Conservation (phyloP, 495 filamentous ascomycete genomes). For the Tuber brumale region DNA sequence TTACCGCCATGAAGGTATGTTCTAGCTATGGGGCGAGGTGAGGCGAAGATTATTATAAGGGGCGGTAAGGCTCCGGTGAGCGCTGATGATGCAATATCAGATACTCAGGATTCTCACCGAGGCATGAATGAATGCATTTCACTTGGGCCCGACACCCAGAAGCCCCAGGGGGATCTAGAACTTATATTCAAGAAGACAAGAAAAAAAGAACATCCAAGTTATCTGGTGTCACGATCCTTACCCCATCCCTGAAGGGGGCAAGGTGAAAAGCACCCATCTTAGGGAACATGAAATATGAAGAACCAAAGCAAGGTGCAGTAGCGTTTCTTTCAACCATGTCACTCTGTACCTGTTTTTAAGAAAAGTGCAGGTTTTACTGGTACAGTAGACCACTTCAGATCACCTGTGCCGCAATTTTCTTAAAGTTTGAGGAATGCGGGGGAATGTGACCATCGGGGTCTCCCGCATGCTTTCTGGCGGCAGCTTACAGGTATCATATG, state of each 20-base stretch:
- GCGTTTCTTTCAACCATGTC: background rate
- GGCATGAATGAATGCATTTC: background rate
- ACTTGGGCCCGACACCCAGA: background rate
- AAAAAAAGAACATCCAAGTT: background rate
- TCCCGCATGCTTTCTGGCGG: conserved; percentile 5
- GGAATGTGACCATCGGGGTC: conserved; percentile 7
- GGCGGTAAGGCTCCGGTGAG: background rate
- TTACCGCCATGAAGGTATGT: conserved; percentile 3
- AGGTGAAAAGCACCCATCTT: background rate
- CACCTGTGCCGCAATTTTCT: background rate
- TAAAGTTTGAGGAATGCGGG: background rate
- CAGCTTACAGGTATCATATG: background rate
- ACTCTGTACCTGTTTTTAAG: background rate
- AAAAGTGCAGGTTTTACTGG: background rate
- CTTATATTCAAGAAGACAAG: background rate
- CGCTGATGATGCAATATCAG: background rate
- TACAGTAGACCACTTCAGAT: background rate
- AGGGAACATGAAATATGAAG: background rate
- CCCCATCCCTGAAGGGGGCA: background rate
- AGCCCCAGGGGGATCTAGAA: background rate
- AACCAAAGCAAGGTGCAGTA: background rate
- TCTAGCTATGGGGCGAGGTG: background rate
- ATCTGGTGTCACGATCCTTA: background rate
- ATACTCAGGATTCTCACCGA: background rate
- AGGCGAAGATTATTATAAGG: background rate